phyloP scores from a whole-genome alignment of 2,329 filamentous ascomycete species.

The Aspergillus ustus region DNA sequence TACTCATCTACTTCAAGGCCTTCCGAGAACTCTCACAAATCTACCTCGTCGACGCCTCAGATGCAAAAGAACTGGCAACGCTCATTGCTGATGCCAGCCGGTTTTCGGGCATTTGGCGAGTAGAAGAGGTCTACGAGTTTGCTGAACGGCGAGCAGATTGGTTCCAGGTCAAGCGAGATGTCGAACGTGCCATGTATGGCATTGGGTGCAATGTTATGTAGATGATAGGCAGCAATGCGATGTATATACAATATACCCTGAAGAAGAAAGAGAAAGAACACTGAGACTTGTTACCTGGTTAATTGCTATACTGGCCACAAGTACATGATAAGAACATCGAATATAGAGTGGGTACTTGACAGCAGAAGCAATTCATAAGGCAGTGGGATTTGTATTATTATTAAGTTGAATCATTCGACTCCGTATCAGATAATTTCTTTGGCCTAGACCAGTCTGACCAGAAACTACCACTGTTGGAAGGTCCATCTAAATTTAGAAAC shows the following conservation, averaged over 20 bases:
- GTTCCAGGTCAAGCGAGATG: conserved; percentile 85
- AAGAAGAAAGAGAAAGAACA: conserved; percentile 16
- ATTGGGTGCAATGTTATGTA: conserved; percentile 88
- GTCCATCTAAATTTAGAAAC: not conserved
- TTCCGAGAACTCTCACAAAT: conserved; percentile 93
- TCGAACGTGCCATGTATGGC: conserved; percentile 97
- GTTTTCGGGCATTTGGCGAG: conserved; percentile 89
- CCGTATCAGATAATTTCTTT: not conserved
- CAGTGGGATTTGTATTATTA: not conserved
- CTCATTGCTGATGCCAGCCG: conserved; percentile 91
- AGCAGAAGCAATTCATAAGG: not conserved
- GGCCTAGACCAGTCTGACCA: not conserved
- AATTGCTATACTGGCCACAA: not conserved
- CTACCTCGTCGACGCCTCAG: conserved; percentile 82
- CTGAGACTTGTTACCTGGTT: not conserved
- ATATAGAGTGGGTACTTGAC: not conserved
- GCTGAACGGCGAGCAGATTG: conserved; percentile 92
- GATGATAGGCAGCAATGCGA: conserved; percentile 31
- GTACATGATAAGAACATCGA: not conserved
- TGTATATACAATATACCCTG: conserved; percentile 23
- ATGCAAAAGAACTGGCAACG: conserved; percentile 92
- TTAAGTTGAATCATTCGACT: not conserved
- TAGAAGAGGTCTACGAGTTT: conserved; percentile 97
- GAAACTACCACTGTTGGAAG: not conserved
- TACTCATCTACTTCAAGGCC: conserved; percentile 88